These are phyloP conservation scores for Fusarium verrucosum DNA, from an alignment of 2,329 filamentous ascomycete genomes.

Conservation along the genomic window DNA sequence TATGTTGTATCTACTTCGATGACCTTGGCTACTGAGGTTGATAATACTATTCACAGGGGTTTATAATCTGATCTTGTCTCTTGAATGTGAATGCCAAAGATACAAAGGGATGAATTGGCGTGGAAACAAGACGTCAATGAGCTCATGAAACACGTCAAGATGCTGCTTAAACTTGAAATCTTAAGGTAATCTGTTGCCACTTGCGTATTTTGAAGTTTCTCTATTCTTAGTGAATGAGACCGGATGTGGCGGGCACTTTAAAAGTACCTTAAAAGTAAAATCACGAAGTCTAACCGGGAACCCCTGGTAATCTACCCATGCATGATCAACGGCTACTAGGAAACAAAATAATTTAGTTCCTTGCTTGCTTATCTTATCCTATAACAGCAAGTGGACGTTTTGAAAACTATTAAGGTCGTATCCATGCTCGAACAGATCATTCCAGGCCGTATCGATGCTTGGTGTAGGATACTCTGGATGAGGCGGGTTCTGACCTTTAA, in stretches of 20 bases:
- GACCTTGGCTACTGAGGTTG: not conserved
- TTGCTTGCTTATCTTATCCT: not conserved
- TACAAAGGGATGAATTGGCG: no score
- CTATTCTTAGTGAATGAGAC: not conserved
- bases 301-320: not conserved
- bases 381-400: conserved; percentile 29
- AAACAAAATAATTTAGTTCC: not conserved
- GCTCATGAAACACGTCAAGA: no score
- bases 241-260: not conserved
- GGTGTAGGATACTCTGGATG: conserved; percentile 36
- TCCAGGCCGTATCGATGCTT: conserved; percentile 39
- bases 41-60: not conserved
- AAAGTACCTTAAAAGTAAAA: not conserved
- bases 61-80: not conserved
- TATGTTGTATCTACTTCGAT: conserved; percentile 3
- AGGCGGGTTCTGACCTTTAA: conserved; percentile 34
- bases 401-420: conserved; percentile 35
- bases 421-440: conserved; percentile 39
- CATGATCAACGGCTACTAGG: no score
- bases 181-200: not conserved
- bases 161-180: no score
- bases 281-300: not conserved
- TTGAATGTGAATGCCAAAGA: not conserved
- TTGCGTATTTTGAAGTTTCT: not conserved
- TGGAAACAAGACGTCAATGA: no score